phyloP scores from a whole-genome alignment of 2,329 filamentous ascomycete species.

The Chaetothyriales sp. region DNA sequence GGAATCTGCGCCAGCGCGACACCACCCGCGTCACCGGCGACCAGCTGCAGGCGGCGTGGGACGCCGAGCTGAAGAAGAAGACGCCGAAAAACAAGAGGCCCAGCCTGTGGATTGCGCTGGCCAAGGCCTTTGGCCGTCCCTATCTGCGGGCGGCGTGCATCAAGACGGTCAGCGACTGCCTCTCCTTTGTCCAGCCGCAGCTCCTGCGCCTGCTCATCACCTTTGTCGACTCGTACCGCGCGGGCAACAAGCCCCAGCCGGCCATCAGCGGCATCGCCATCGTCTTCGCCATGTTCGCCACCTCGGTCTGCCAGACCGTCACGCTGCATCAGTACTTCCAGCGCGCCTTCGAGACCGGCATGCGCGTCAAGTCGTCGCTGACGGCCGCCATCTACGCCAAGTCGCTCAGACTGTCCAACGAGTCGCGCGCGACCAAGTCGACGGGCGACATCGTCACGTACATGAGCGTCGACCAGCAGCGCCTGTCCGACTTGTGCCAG shows the following conservation, averaged over 20 bases:
- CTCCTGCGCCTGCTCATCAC: slow-evolving; percentile 69
- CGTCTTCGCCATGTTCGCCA: slow-evolving; percentile 78
- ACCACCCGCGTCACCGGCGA: slow-evolving; percentile 61
- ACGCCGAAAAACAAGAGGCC: slow-evolving; percentile 58
- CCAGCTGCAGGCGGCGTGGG: slow-evolving; percentile 63
- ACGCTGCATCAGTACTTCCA: slow-evolving; percentile 98
- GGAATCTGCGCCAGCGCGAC: slow-evolving; percentile 73
- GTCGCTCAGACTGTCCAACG: slow-evolving; percentile 77
- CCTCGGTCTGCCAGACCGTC: slow-evolving; percentile 73
- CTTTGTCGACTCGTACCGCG: slow-evolving; percentile 66
- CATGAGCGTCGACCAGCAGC: slow-evolving; percentile 96
- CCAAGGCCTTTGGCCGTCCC: slow-evolving; percentile 70
- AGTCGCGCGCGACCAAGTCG: slow-evolving; percentile 74
- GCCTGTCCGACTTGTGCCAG: slow-evolving; percentile 85
- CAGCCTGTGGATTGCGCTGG: slow-evolving; percentile 75
- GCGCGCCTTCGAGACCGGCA: slow-evolving; percentile 82
- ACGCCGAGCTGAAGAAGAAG: slow-evolving; percentile 55
- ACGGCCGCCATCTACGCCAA: slow-evolving; percentile 89
- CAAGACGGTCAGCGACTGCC: slow-evolving; percentile 74
- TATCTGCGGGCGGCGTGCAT: slow-evolving; percentile 72
- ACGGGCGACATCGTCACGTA: slow-evolving; percentile 98
- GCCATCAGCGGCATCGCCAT: slow-evolving; percentile 75
- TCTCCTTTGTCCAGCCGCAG: slow-evolving; percentile 85
- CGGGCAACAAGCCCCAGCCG: slow-evolving; percentile 52
- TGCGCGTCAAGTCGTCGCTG: slow-evolving; percentile 86